Evolutionary conservation across 2,329 filamentous ascomycete species (phyloP), one percentile per base, ranked within the genome.

Genomic region (Capronia americana): DNA sequence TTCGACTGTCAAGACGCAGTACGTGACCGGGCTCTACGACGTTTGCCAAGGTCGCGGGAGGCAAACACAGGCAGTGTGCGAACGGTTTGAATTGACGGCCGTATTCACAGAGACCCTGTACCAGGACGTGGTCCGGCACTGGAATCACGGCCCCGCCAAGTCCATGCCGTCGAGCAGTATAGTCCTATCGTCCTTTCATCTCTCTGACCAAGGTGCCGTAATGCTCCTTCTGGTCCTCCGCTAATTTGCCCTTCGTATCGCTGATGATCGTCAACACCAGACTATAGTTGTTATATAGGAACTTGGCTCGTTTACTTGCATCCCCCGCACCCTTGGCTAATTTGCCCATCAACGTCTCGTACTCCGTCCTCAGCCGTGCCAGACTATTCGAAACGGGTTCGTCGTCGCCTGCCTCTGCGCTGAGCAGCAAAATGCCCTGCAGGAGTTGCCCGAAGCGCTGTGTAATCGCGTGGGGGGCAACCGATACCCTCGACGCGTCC

Each of bases 271-370:
- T 97, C 73, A 92, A 83, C n/a, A 99, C 87, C 70, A 99, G 83
- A 61, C 92, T 96, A 78, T 96, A 98, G 77, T 99, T 99, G 77
- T 98, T 99, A 76, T 91, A 95, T 74, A 99, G 78, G 75, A 98
- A 98, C 53, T 95, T 84, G 72, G 94, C 90, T 71, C 90, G 85
- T 80, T 96, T 96, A 75, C 92, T 87, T 69, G 87, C 85, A 74
- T 97, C 94, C 1, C 84, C 80, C 69, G 93, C 92, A 0, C 83
- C 83, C 72, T 92, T 90, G 75, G 91, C 91, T 66, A 93, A 83
- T 75, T 91, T 92, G 5, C 87, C 86, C 67, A 99, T 78, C 71
- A 97, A 95, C 0, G 87, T 86, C 77, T 98, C 93, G 50, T 94
- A 90, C 75, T 98, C 95, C 64, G 84, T 86, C 32, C 92, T 84